phyloP scores from a whole-genome alignment of 768 basidiomycete genomes.

The Tulasnella sp. region DNA sequence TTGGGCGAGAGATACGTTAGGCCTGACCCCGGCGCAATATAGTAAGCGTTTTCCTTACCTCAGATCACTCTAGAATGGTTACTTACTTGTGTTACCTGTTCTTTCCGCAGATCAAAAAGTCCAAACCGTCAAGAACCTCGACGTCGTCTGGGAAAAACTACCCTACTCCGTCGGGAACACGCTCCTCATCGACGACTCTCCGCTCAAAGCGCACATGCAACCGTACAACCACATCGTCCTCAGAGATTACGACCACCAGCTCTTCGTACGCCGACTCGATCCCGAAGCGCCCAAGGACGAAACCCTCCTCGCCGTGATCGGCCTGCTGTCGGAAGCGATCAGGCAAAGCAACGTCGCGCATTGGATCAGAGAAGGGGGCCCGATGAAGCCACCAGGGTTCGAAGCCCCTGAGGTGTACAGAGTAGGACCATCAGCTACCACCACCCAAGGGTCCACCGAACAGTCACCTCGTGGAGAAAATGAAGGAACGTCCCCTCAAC shows the following conservation, averaged over 20 bases:
- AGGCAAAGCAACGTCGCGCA: constrained; percentile 24
- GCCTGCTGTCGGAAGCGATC: constrained; percentile 23
- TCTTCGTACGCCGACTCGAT: neutral
- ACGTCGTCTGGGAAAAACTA: constrained; percentile 59
- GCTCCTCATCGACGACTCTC: constrained; percentile 52
- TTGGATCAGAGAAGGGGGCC: constrained; percentile 27
- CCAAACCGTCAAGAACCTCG: constrained; percentile 70
- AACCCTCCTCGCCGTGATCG: constrained; percentile 27
- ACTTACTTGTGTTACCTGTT: constrained; percentile 17
- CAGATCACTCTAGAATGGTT: constrained; percentile 28
- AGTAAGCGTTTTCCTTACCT: constrained; percentile 47
- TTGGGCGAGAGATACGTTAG: constrained; percentile 78
- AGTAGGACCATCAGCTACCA: no score
- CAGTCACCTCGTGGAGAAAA: no score
- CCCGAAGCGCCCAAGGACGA: neutral
- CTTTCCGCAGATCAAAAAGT: constrained; percentile 37
- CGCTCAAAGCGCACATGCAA: constrained; percentile 57
- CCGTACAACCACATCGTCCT: constrained; percentile 69
- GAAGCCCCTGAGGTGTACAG: neutral
- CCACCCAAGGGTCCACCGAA: neutral
- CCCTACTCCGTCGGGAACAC: constrained; percentile 47
- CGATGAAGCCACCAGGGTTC: constrained; percentile 10
- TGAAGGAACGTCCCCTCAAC: neutral
- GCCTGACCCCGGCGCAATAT: constrained; percentile 57
- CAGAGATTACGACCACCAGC: constrained; percentile 20